Evolutionary conservation across 805 yeast species (phyloP).

Genomic region (Torulaspora indica): DNA sequence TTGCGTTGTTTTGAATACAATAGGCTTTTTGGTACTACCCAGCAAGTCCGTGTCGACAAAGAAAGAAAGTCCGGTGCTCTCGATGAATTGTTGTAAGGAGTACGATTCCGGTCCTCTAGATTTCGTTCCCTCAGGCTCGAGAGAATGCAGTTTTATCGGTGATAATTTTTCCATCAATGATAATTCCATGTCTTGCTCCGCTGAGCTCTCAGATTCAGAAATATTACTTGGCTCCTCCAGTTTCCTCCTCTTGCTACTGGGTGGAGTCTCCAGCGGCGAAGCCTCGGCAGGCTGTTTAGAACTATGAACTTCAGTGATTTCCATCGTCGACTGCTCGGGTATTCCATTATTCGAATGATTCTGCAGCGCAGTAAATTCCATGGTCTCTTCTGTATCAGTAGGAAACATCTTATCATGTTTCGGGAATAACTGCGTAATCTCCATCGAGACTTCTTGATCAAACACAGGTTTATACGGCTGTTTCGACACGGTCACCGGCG

Average conservation of each 20-base stretch:
- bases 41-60: slow-evolving; percentile 17
- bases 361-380: slow-evolving; percentile 20
- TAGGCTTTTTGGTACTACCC: slow-evolving; percentile 7
- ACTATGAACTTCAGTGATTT: slow-evolving; percentile 12
- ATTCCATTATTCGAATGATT: slow-evolving; percentile 1
- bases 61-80: slow-evolving; percentile 21
- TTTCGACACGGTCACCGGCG: not conserved
- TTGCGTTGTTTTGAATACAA: slow-evolving; percentile 10
- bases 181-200: slow-evolving; percentile 20
- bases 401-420: slow-evolving; percentile 10
- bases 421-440: slow-evolving; percentile 22
- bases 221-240: not conserved
- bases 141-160: slow-evolving; percentile 20
- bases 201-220: slow-evolving; percentile 1
- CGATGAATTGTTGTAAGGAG: slow-evolving; percentile 20
- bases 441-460: slow-evolving; percentile 22
- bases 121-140: slow-evolving; percentile 1
- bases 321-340: slow-evolving; percentile 7
- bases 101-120: slow-evolving; percentile 1
- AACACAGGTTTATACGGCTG: slow-evolving; percentile 5
- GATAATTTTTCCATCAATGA: slow-evolving; percentile 29
- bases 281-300: slow-evolving; percentile 1
- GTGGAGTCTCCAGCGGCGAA: slow-evolving; percentile 7
- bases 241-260: slow-evolving; percentile 11
- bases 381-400: slow-evolving; percentile 11